Evolutionary conservation across 2,329 filamentous ascomycete species (phyloP).

Genomic region (Pyricularia sp.): DNA sequence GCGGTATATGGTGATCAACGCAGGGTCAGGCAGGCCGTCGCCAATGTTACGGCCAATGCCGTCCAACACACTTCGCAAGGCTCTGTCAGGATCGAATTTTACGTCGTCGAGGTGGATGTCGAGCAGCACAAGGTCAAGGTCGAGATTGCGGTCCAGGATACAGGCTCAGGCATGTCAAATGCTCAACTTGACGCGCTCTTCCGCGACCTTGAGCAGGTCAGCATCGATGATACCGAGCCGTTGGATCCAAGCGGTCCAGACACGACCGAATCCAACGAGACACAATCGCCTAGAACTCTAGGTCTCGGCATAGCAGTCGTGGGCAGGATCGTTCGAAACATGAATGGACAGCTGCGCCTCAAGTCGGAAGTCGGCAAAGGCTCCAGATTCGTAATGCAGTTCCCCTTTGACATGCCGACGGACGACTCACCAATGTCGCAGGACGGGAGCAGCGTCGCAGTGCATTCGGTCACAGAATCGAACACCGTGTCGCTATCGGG

Average conservation of each 20-base stretch:
- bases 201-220: constrained; percentile 45
- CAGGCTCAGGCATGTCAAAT: constrained; percentile 36
- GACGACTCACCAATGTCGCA: constrained; percentile 21
- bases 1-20: constrained; percentile 68
- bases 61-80: constrained; percentile 63
- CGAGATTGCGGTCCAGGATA: constrained; percentile 65
- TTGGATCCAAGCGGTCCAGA: not conserved
- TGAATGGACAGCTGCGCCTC: constrained; percentile 75
- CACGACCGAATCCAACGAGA: constrained; percentile 9
- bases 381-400: constrained; percentile 66
- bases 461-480: constrained; percentile 11
- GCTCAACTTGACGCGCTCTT: constrained; percentile 39
- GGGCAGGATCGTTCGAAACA: constrained; percentile 75
- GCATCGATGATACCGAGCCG: constrained; percentile 17
- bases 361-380: constrained; percentile 76
- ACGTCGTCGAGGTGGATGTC: constrained; percentile 35
- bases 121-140: constrained; percentile 45
- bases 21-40: constrained; percentile 67
- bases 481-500: constrained; percentile 7
- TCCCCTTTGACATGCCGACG: constrained; percentile 57
- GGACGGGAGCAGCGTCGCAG: constrained; percentile 6
- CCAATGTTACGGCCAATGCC: constrained; percentile 75
- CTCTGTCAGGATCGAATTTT: constrained; percentile 56
- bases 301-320: constrained; percentile 81
- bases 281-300: constrained; percentile 34